Evolutionary conservation across 2,329 filamentous ascomycete genomes (phyloP), one percentile per base, ranked within the genome.

Genomic region (Fusarium redolens): DNA sequence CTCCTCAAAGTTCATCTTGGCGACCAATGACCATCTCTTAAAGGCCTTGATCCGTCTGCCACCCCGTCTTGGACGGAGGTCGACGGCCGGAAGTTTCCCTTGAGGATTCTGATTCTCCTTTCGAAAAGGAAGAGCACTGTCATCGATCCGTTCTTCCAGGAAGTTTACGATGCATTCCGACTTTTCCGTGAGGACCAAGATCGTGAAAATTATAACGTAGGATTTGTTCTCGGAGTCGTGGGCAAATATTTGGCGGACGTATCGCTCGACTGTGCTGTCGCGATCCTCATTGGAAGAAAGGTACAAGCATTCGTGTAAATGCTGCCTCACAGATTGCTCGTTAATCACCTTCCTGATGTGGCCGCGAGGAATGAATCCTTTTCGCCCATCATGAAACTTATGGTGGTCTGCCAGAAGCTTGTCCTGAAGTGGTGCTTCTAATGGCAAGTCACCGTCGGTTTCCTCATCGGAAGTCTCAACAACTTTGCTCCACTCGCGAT

Each of bases 351-450:
- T 37, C 30, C 17, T n/a, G 14, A 64, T 38, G 22, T 64, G 61
- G 6, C 61, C 54, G 20, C 61, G 48, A 10, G 61, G 61, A 11
- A 60, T 50, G 18, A 64, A 64, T 2, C 55, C 61, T 25, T 52
- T 64, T 18, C 61, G 56, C 17, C 54, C 61, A 11, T 43, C 37
- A n/a, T 38, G 54, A 7, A 44, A 44, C 25, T 38, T 45, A 25
- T 50, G 54, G 13, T 60, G 54, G 4, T 60, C 54, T 15, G 61
- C 55, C n/a, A 64, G 45, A n/a, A 64, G 38, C 20, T 44, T 41
- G 11, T 64, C 45, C 11, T 64, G 45, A 7, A 63, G 60, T 5
- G 60, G 41, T 7, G 33, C 60, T 48, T 44, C 38, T 4, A 8
- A n/a, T 17, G 18, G 25, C 14, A 31, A 14, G 20, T 57, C 40